A percentile compares a stretch with the other conserved stretches of the same genome.
These are phyloP conservation scores for Ophiosphaerella narmari DNA, from an alignment of 2,329 filamentous ascomycete genomes.

Conservation along the genomic window DNA sequence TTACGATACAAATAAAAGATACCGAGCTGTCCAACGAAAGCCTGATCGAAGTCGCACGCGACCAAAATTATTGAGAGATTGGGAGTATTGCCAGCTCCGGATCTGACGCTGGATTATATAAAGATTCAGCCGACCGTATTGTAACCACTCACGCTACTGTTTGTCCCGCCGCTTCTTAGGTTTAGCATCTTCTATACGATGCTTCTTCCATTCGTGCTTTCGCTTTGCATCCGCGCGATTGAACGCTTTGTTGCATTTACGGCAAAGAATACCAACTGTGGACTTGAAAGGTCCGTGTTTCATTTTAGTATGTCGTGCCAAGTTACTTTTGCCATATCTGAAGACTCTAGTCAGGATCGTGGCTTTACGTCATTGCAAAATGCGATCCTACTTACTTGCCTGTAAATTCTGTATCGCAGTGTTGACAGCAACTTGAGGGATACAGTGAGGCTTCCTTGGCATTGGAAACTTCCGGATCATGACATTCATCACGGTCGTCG, in stretches of 20 bases:
- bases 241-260: slow-evolving; percentile 4
- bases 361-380: neutral
- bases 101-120: slow-evolving; percentile 11
- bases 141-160: neutral
- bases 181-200: slow-evolving; percentile 5
- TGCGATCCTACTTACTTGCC: slow-evolving; percentile 9
- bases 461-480: neutral
- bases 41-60: slow-evolving; percentile 5
- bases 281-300: neutral
- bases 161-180: slow-evolving; percentile 10
- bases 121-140: neutral
- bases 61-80: neutral
- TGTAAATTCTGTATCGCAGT: slow-evolving; percentile 5
- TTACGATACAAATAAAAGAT: neutral
- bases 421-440: neutral
- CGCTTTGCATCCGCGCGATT: slow-evolving; percentile 14
- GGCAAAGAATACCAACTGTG: slow-evolving; percentile 3
- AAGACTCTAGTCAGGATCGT: slow-evolving; percentile 1
- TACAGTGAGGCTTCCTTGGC: neutral
- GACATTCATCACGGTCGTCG: too few relatives aligned
- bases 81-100: slow-evolving; percentile 5
- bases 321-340: slow-evolving; percentile 16
- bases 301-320: slow-evolving; percentile 8
- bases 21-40: neutral
- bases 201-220: slow-evolving; percentile 23